phyloP scores from a whole-genome alignment of 371 early-diverging fungal genomes.

The Mortierella sp. region DNA sequence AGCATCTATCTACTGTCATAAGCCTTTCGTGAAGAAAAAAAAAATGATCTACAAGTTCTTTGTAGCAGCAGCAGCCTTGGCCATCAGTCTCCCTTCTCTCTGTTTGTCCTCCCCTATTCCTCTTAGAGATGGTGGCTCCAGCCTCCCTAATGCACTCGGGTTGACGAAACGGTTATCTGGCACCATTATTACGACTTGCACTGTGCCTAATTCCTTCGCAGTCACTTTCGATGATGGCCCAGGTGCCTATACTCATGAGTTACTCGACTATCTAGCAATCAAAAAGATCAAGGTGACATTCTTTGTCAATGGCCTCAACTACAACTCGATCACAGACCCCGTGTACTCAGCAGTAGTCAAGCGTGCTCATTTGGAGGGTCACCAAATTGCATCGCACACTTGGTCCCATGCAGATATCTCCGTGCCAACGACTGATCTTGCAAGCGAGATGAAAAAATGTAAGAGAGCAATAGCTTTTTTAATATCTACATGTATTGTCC shows the following conservation, averaged over 20 bases:
- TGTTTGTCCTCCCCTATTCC: constrained; percentile 13
- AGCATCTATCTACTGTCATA: too few species aligned
- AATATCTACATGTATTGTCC: background rate
- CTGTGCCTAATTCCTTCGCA: constrained; percentile 50
- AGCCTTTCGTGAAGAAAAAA: background rate
- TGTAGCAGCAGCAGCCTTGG: constrained; percentile 7
- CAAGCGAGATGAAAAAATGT: constrained; percentile 31
- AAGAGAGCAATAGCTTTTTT: constrained; percentile 4
- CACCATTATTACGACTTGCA: constrained; percentile 19
- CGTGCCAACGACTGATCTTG: constrained; percentile 4
- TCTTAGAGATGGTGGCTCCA: background rate
- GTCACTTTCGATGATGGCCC: constrained; percentile 82
- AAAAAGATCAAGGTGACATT: constrained; percentile 73
- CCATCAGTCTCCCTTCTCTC: constrained; percentile 5
- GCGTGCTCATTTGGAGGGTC: constrained; percentile 62
- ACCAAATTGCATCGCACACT: constrained; percentile 63
- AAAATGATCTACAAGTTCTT: constrained; percentile 23
- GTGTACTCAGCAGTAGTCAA: constrained; percentile 57
- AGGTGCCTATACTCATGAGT: constrained; percentile 56
- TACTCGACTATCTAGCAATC: constrained; percentile 65
- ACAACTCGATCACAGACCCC: constrained; percentile 48
- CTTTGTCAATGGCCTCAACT: constrained; percentile 73
- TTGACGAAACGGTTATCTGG: constrained; percentile 20
- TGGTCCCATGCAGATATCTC: constrained; percentile 49
- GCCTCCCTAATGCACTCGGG: background rate